These are phyloP conservation scores for Trametes meyenii DNA, from an alignment of 768 basidiomycete species.

Conservation along the genomic window DNA sequence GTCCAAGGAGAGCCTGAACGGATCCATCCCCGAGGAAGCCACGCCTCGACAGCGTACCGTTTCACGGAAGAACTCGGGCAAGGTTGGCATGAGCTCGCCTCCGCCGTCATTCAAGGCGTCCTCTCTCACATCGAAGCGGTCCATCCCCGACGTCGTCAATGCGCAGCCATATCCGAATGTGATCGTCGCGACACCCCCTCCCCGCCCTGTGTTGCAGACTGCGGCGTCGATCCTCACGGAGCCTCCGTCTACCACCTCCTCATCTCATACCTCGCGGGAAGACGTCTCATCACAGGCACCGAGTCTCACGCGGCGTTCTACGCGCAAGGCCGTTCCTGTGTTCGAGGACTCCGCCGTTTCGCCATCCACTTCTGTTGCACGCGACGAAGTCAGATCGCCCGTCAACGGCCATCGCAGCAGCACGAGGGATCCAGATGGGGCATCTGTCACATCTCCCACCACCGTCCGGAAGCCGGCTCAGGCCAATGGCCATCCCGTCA, in stretches of 20 bases:
- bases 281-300: slow-evolving; percentile 17
- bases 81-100: slow-evolving; percentile 15
- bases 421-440: slow-evolving; percentile 2
- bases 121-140: slow-evolving; percentile 22
- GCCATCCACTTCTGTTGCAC: slow-evolving; percentile 6
- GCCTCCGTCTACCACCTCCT: slow-evolving; percentile 18
- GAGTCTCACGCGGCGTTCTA: slow-evolving; percentile 25
- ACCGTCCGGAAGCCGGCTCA: slow-evolving; percentile 6
- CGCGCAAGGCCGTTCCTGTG: slow-evolving; percentile 31
- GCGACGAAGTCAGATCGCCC: slow-evolving; percentile 2
- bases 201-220: slow-evolving; percentile 16
- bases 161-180: slow-evolving; percentile 33
- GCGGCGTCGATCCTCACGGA: slow-evolving; percentile 9
- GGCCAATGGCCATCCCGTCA: slow-evolving; percentile 20
- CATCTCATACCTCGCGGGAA: slow-evolving; percentile 18
- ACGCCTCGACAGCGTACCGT: slow-evolving; percentile 7
- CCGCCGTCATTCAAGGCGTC: slow-evolving; percentile 30
- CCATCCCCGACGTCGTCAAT: slow-evolving; percentile 9
- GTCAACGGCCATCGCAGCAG: slow-evolving; percentile 9
- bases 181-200: slow-evolving; percentile 34
- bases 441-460: slow-evolving; percentile 1
- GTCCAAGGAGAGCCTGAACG: slow-evolving; percentile 38
- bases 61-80: slow-evolving; percentile 19
- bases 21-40: slow-evolving; percentile 35
- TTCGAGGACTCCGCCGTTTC: slow-evolving; percentile 16